Evolutionary conservation across 345 rosid genomes (phyloP).

Genomic region (Eucalyptus viminalis): DNA sequence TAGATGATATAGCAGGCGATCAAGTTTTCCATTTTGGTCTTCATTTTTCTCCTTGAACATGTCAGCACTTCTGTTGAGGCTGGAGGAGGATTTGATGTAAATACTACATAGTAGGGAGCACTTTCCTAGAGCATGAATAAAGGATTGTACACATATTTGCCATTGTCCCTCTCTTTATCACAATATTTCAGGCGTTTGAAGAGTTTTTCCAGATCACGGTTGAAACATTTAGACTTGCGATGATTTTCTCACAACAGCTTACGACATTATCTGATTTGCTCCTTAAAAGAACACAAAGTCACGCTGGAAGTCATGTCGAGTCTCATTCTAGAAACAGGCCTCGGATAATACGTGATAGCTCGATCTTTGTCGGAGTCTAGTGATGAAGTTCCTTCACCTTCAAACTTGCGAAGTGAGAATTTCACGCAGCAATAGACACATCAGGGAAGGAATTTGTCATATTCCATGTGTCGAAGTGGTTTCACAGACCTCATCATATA

Average conservation of each 20-base stretch:
- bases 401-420: no score
- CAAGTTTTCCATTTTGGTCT: not conserved
- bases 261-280: not conserved
- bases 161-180: not conserved
- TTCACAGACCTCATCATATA: no score
- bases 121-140: not conserved
- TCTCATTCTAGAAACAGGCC: not conserved
- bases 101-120: not conserved
- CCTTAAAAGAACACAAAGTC: not conserved
- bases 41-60: not conserved
- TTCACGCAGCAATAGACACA: rapidly evolving
- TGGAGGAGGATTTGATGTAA: not conserved
- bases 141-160: not conserved
- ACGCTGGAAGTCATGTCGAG: not conserved
- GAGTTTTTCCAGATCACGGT: not conserved
- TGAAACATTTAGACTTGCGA: not conserved
- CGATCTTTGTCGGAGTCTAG: not conserved
- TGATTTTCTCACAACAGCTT: not conserved
- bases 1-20: not conserved
- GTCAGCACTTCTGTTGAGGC: not conserved
- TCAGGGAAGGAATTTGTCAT: no score
- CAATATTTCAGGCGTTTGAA: not conserved
- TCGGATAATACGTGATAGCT: not conserved
- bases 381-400: not conserved
- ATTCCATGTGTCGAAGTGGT: no score